Evolutionary conservation across 345 rosid species (phyloP).

Genomic region (Salix dunnii): DNA sequence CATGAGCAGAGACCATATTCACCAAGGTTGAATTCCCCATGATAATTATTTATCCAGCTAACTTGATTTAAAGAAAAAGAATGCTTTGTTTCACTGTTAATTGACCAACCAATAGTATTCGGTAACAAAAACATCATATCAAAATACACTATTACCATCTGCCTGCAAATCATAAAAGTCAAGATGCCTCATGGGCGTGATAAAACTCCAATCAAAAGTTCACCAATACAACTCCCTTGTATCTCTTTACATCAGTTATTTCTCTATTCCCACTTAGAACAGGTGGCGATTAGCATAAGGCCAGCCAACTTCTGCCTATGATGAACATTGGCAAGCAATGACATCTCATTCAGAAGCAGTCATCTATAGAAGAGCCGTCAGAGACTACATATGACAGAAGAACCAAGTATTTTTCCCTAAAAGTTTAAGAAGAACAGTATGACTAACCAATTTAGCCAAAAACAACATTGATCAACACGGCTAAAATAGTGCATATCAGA

Average conservation of each 20-base stretch:
- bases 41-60: neutral
- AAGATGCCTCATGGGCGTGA: neutral
- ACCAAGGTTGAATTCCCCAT: conserved; percentile 2
- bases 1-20: neutral
- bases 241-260: neutral
- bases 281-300: neutral
- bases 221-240: neutral
- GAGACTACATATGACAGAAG: neutral
- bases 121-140: neutral
- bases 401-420: neutral
- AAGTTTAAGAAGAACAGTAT: neutral
- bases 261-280: too few species aligned
- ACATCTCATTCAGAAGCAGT: neutral
- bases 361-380: neutral
- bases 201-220: neutral
- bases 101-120: neutral
- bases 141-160: neutral
- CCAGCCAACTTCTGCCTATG: neutral
- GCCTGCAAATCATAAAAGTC: neutral
- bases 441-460: neutral
- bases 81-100: neutral
- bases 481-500: neutral
- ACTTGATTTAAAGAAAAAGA: neutral
- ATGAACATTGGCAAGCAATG: neutral
- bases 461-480: neutral